phyloP scores from a whole-genome alignment of 805 yeast genomes.

The Debaryomyces tyrocola region DNA sequence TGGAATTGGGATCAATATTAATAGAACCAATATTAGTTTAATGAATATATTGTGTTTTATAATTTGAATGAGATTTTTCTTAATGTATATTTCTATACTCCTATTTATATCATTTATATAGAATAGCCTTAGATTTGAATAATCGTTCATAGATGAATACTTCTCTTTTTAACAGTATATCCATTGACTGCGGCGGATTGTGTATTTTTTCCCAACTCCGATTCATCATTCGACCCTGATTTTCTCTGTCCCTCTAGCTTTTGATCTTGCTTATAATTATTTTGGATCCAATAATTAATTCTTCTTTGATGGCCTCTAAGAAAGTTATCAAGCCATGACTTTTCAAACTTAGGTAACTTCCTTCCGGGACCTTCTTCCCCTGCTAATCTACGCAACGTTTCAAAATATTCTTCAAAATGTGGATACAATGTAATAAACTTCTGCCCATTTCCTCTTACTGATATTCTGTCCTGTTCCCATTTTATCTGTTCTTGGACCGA shows the following conservation, averaged over 20 bases:
- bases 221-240: no score
- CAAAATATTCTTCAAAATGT: constrained; percentile 22
- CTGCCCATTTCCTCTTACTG: constrained; percentile 23
- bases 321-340: constrained; percentile 18
- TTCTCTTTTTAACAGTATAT: no score
- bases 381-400: constrained; percentile 17
- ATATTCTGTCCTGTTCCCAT: constrained; percentile 29
- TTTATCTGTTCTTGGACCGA: constrained; percentile 21
- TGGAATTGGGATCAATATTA: constrained; percentile 38
- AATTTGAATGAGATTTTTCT: no score
- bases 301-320: constrained; percentile 18
- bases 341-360: constrained; percentile 19
- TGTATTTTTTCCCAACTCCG: no score
- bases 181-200: no score
- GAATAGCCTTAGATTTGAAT: no score
- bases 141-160: no score
- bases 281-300: constrained; percentile 13
- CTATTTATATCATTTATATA: no score
- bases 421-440: constrained; percentile 15
- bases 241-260: background rate
- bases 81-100: no score
- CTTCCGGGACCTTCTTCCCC: constrained; percentile 23
- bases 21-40: no score
- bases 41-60: no score
- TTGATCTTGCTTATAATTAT: constrained; percentile 4